Base-by-base conservation (phyloP, 108 stramenopile species). In the Conticribra guillardii region DNA sequence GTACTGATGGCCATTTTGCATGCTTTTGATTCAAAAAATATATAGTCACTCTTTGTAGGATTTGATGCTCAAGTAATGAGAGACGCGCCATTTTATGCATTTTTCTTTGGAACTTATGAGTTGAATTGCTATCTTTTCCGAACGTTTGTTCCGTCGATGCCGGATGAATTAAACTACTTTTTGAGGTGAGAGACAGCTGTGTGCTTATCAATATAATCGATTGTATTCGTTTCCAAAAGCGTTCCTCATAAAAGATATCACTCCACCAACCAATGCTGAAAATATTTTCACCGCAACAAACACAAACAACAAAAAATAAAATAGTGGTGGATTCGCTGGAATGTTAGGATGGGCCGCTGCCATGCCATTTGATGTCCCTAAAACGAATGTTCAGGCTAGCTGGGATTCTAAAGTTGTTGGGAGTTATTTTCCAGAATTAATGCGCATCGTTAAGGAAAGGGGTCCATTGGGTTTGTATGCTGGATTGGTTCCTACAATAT, bases 361-460 rank as follows among this genome's bases (percentile, higher is more conserved):
- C 31, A 94, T 94, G 90, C 93, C 89, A 7, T 92, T 96, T 69
- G 95, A 96, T 80, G 95, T 96, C 5, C 95, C 95, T 9, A 96
- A 96, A 69, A 96, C 95, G 27, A 93, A 93, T 72, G 88, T 96
- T 5, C 95, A 96, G 74, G 74, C 88, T n/a, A 82, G 89, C 7
- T 92, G 88, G 77, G 89, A 93, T 57, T 82, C 87, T 67, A 84
- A 85, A 51, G 88, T 96, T 19, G 71, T 93, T 29, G 95, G 95
- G 1, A 85, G 82, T 44, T 93, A 96, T 69, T 86, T 93, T 80
- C 94, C 92, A 1, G 90, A 93, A 75, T 61, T 93, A 47, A 44
- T 84, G 9, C 76, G 73, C 22, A 91, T 92, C 63, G 90, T 69
- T 8, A 58, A 71, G 61, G 84, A 91, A 71, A 82, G 90, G 54